Evolutionary conservation across 2,329 filamentous ascomycete genomes (phyloP), one percentile per base, ranked within the genome.

Genomic region (Ramichloridium luteum): DNA sequence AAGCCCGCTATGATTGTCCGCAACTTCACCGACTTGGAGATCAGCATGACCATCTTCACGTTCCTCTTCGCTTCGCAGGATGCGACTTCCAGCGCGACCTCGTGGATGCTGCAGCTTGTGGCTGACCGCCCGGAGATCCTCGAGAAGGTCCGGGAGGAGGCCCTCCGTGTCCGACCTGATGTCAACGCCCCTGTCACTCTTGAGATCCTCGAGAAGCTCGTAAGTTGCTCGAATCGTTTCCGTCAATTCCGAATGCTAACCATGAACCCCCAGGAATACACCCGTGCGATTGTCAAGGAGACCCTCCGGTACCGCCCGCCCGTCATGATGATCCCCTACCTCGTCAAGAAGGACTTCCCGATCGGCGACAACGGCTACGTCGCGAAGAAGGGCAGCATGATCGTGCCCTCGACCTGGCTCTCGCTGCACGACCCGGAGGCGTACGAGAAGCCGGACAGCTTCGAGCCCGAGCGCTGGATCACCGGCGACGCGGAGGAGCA

Each of bases 1-100:
- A 94, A 94, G 72, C 88, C 88, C 31, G 61, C 74, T 13, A 81
- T 80, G 46, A 56, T 93, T 16, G 70, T 96, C 34, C 82, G 88
- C 53, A 76, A 82, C 47, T 96, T 94, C 60, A 77, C 70, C 59
- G 82, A 96, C 55, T 80, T 78, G 50, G 86, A 96, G 60, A 93
- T 96, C 51, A 72, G 83, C 35, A 82, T 90, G 67, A 94, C 88
- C 14, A 58, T 96, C 51, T 93, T 94, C 64, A 93, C 88, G 30
- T 93, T 96, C 67, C 70, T 96, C 39, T 96, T 96, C 60, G 88
- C 90, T 39, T 94, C 86, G 3, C 90, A 96, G 62, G 90, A 98
- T 58, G 90, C 90, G 44, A 94, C 90, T 40, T 90, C 80, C 62
- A 92, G 83, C 51, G 88, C 90, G 39, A 76, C 73, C 50, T 94